Evolutionary conservation across 306 rosid genomes (phyloP), one percentile per base, ranked within the genome.

Genomic region (Prunus mume): DNA sequence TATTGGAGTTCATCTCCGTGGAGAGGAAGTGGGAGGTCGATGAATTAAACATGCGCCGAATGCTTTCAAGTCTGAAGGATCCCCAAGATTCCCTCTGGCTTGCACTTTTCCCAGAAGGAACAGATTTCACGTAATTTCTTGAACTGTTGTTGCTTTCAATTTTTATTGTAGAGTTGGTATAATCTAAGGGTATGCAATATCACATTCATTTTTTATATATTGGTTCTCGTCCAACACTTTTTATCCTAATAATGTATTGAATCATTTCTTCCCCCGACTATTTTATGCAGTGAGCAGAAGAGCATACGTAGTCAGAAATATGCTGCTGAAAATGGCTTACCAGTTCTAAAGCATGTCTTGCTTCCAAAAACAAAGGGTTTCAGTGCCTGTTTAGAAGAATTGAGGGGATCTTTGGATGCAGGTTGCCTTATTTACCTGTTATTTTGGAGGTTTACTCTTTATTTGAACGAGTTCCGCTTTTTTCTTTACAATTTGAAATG

Each of bases 41-140:
- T 57, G 81, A 86, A 69, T 73, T 87, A 64, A 79, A 43, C 78
- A 75, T 91, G 88, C 88, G 67, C 71, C 79, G 14, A 15, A 90
- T 91, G 93, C 93, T 91, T 87, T 88, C 95, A 41, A 89, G 92
- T 41, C 82, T 90, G 72, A 83, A 84, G 67, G 90, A 91, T 86
- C 87, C 90, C 11, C 80, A 30, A 73, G 93, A 86, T 82, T 88
- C 90, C 63, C 95, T 91, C 32, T 91, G 93, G 97, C 95, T 91
- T 79, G 93, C 89, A n/a, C 89, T 91, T 76, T 90, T 91, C 84
- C 97, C 97, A 6, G 97, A 91, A 85, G 97, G 97, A 85, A 91
- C 97, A 17, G 95, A 91, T 83, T 91, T 76, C 80, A 89, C 89
- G 97, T 90, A 86, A 90, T 51, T 65, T 76, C 77, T 80, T 30